These are phyloP conservation scores for Thielaviopsis cerberus DNA, from an alignment of 2,329 filamentous ascomycete species.

Conservation along the genomic window DNA sequence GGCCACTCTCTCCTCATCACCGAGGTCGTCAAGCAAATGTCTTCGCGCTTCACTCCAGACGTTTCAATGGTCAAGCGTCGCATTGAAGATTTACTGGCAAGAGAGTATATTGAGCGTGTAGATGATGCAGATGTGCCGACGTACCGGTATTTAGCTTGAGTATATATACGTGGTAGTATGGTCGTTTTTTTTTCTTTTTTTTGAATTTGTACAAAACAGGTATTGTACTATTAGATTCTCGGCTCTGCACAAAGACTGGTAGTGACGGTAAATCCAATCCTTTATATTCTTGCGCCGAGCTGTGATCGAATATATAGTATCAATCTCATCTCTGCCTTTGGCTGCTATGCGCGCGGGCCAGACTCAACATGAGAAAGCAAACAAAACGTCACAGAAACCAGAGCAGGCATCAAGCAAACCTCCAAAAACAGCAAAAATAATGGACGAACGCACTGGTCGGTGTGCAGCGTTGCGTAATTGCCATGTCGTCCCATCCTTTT, in stretches of 20 bases:
- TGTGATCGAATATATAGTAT: too few species aligned
- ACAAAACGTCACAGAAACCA: background rate
- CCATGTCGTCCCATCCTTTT: background rate
- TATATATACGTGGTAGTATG: too few species aligned
- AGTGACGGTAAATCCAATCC: too few species aligned
- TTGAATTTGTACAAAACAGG: too few species aligned
- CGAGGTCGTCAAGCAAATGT: slow-evolving; percentile 54
- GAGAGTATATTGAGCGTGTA: slow-evolving; percentile 61
- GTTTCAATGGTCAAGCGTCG: slow-evolving; percentile 61
- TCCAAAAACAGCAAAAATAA: background rate
- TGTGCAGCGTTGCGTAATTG: background rate
- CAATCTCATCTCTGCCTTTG: too few species aligned
- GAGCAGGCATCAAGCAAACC: background rate
- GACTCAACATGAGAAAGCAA: too few species aligned
- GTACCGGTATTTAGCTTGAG: slow-evolving; percentile 56
- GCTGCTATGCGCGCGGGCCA: too few species aligned
- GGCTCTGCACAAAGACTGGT: too few species aligned
- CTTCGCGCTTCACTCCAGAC: slow-evolving; percentile 54
- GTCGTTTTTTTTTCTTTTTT: background rate
- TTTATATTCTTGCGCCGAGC: too few species aligned
- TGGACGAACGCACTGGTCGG: background rate
- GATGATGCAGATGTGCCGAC: slow-evolving; percentile 46
- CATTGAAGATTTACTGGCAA: slow-evolving; percentile 58
- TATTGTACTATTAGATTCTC: too few species aligned
- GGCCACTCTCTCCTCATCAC: slow-evolving; percentile 49